Evolutionary conservation across 1,139 yeast genomes (phyloP), one percentile per base, ranked within the genome.

Genomic region (Candida sp.): DNA sequence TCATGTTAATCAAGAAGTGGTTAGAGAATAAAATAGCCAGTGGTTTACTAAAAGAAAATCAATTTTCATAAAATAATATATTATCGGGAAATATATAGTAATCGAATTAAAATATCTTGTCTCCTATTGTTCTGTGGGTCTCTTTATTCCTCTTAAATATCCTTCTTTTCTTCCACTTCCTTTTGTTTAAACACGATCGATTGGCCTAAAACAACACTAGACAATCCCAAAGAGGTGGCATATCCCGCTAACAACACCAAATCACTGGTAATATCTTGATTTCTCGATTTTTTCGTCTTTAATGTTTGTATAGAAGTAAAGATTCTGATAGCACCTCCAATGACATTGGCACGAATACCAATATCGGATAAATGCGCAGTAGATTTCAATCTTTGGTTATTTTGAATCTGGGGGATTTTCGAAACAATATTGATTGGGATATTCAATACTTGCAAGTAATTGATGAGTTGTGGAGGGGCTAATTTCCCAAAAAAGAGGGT

Each of bases 311-410:
- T 43, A 1, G 84, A 77, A 33, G 87, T 82, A 55, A 76, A 79
- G 12, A 81, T 79, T 45, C 87, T 67, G 23, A 79, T 75, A 32
- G 75, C 60, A 4, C 84, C 70, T 0, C 87, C 87, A 9, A 77
- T 45, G 33, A 77, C 67, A 54, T 80, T 79, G 45, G 82, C 84
- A 42, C 74, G 67, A 35, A 82, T 76, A 7, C 84, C 75, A 38
- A 79, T 62, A 12, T 71, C 68, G 19, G 82, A 72, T 50, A 82
- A 68, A 53, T 80, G 83, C 22, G 75, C 74, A 1, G 85, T 79
- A 3, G 82, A 73, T 49, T 70, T 67, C 54, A 74, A 70, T 40
- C 59, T 63, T 51, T 68, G 64, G 54, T 81, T 81, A 38, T 69
- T 61, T 38, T 58, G 53, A 44, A 82, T 78, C 55, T 82, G 87